Percentiles rank a stretch among this genome's conserved stretches.
These are phyloP conservation scores for Penicillium occitanis DNA, from an alignment of 2,329 filamentous ascomycete genomes.

Conservation along the genomic window DNA sequence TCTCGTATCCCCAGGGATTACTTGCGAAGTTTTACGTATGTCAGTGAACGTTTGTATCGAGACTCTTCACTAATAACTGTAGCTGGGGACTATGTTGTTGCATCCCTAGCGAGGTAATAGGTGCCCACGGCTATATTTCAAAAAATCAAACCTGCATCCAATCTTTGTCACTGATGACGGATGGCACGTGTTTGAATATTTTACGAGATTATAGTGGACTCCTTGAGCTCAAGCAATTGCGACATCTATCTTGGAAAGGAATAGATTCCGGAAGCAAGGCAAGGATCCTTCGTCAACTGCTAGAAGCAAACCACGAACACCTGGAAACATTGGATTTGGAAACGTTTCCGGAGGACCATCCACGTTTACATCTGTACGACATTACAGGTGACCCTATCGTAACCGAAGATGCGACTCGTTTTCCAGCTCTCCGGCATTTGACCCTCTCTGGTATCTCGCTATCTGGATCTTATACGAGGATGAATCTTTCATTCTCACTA, in stretches of 20 bases:
- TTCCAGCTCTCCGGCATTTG: not conserved
- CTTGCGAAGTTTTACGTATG: not conserved
- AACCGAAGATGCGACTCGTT: not conserved
- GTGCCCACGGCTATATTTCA: not conserved
- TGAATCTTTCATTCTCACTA: not conserved
- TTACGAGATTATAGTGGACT: not conserved
- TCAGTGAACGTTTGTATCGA: not conserved
- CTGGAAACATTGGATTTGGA: not conserved
- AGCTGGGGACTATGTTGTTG: constrained; percentile 4
- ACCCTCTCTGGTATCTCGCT: not conserved
- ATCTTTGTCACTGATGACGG: not conserved
- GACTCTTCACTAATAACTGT: not conserved
- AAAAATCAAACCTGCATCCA: not conserved
- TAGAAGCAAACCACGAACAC: not conserved
- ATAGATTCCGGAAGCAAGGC: not conserved
- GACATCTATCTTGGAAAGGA: constrained; percentile 4
- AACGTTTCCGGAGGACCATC: not conserved
- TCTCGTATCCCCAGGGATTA: not conserved
- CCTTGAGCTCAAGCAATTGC: not conserved
- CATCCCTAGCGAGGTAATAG: not conserved
- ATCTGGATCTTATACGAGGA: not conserved
- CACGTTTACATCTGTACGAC: not conserved
- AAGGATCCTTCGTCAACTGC: not conserved
- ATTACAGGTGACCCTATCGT: not conserved
- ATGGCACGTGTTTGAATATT: not conserved